phyloP scores from a whole-genome alignment of 768 basidiomycete genomes.

The Mycena albidolilacea region DNA sequence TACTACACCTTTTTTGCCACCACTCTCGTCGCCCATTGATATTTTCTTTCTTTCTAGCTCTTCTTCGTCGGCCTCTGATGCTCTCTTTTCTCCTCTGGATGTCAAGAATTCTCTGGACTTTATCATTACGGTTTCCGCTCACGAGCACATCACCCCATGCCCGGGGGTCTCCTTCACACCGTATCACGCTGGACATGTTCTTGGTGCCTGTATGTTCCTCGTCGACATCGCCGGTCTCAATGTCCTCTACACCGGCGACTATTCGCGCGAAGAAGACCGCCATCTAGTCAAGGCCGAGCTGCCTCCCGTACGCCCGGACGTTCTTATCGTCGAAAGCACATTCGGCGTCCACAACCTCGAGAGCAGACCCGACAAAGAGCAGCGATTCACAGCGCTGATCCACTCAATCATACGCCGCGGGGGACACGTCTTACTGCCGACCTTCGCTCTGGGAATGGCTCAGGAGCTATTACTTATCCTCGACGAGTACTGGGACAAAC shows the following conservation, averaged over 20 bases:
- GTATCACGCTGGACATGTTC: slow-evolving; percentile 97
- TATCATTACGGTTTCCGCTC: slow-evolving; percentile 92
- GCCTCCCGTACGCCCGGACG: slow-evolving; percentile 92
- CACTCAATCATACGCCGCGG: slow-evolving; percentile 93
- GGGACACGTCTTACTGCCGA: slow-evolving; percentile 93
- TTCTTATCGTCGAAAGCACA: slow-evolving; percentile 98
- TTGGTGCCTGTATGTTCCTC: slow-evolving; percentile 98
- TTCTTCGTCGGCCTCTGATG: slow-evolving; percentile 68
- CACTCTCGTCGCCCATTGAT: not conserved
- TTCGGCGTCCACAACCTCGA: slow-evolving; percentile 96
- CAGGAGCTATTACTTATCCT: slow-evolving; percentile 95
- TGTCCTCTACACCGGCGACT: slow-evolving; percentile 99
- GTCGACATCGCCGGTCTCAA: slow-evolving; percentile 97
- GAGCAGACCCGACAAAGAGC: slow-evolving; percentile 92
- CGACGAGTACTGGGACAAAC: slow-evolving; percentile 98
- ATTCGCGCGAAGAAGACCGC: slow-evolving; percentile 97
- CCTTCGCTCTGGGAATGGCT: slow-evolving; percentile 95
- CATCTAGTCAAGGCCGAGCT: slow-evolving; percentile 97
- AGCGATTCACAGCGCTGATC: slow-evolving; percentile 91
- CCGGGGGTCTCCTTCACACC: slow-evolving; percentile 97
- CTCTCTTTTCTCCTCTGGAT: slow-evolving; percentile 85
- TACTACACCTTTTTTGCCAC: not conserved
- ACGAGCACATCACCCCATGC: slow-evolving; percentile 93
- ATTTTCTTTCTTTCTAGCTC: slow-evolving; percentile 52
- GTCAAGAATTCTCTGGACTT: slow-evolving; percentile 87